Base-by-base conservation (phyloP, 768 basidiomycete genomes). In the Gymnopilus junonius region DNA sequence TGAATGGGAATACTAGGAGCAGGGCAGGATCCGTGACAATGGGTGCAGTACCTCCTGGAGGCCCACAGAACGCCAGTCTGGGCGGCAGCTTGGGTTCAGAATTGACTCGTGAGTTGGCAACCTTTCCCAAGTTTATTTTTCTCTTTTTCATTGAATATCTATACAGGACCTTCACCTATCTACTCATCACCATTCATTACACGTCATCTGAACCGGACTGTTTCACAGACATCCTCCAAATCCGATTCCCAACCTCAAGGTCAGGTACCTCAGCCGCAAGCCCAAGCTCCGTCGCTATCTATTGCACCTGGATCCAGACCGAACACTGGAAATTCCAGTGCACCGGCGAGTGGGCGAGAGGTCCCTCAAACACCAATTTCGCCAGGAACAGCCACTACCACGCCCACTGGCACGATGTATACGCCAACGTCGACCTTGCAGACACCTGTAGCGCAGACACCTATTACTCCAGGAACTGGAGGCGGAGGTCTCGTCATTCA, bases 121-220 rank as follows among this genome's bases (percentile, higher is more conserved):
- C 34, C 12, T 15, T 42, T 25, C 42, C 34, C 4, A 27, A 23
- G 11, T n/a, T 17, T 14, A 32, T n/a, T n/a, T n/a, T n/a, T n/a
- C 11, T 21, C 29, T 40, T 54, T 17, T 43, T 46, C 21, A 46
- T 48, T 8, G 61, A 20, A 21, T 20, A 11, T 40, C 53, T 46
- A n/a, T 32, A 45, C 31, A 83, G 85, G 83, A 39, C 84, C 84
- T 15, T 86, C 85, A 14, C 81, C 82, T 12, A 75, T 73, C 31
- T 81, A 84, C 65, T 60, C 78, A 0, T 77, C 77, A 25, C 82
- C 86, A 0, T 91, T 92, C 70, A 78, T 92, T 46, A 80, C 83
- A 6, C 84, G 90, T 2, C 86, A 85, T 12, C 74, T 91, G 60
- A 91, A 90, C 69, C 80, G 90, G 34, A 87, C 90, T 5, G 77